Base-by-base conservation (phyloP, 2,329 filamentous ascomycete species). In the Graphiopsis chlorocephala region DNA sequence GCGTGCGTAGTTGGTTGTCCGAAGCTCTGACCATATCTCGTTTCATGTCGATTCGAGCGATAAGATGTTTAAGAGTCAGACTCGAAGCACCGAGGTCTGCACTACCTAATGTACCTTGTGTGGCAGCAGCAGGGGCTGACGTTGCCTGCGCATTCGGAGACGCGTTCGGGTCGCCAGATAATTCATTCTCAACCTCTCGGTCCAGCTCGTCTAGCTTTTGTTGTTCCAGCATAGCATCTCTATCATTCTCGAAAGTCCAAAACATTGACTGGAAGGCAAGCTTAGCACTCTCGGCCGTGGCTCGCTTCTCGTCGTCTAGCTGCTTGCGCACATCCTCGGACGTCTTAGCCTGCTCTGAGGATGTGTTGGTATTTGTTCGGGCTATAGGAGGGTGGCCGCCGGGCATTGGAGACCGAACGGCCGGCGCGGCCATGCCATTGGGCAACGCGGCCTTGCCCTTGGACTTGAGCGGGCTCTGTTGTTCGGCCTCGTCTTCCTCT, bases 141-240 rank as follows among this genome's bases (percentile, higher is more conserved):
- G 80, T 81, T 65, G 80, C 81, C 66, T 80, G 84, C 62, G 85
- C 86, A 73, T 88, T 85, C 61, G 79, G 79, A 61, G 71, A 76
- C 10, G 75, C 77, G 68, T 69, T 71, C n/a, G 76, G 68, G 12
- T 84, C 81, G 33, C 85, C 84, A 31, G 93, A 93, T 84, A 97
- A 95, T 79, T 99, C 95, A 15, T 93, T 93, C 77, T 98, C 94
- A 11, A 98, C 90, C 76, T 96, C 93, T 75, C 96, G 90, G 77
- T 99, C 95, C 1, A 96, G 93, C 77, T 98, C 95, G 74, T 99
- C 95, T 28, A 99, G 85, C 77, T 94, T 92, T 77, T 98, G 93
- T 78, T 99, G 95, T 77, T 99, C 95, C 64, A 98, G 80, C 95
- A 99, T 98, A 57, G 95, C 95, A 72, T 94, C 92, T 63, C 92